These are phyloP conservation scores for Penicillium brevicompactum DNA, from an alignment of 2,329 filamentous ascomycete species.

Conservation along the genomic window DNA sequence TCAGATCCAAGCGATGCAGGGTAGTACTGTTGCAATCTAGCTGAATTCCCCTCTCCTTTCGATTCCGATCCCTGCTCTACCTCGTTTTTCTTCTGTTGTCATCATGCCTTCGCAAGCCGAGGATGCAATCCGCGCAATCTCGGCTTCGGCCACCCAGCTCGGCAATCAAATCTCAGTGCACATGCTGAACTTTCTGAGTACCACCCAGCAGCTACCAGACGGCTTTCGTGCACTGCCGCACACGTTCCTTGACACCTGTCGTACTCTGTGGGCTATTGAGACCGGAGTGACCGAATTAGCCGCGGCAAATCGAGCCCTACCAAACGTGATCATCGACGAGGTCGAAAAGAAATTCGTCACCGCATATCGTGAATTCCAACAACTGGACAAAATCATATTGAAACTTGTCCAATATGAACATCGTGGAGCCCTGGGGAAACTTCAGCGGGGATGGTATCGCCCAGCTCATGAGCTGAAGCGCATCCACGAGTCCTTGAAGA, in stretches of 20 bases:
- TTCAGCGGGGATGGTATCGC: constrained; percentile 61
- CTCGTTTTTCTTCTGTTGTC: background rate
- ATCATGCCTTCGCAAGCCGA: constrained; percentile 13
- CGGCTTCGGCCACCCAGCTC: constrained; percentile 60
- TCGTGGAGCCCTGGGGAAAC: constrained; percentile 61
- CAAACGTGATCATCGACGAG: constrained; percentile 63
- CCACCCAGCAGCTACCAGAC: constrained; percentile 56
- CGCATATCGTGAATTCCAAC: constrained; percentile 63
- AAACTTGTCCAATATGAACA: constrained; percentile 65
- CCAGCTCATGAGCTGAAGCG: constrained; percentile 22
- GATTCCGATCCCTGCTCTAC: background rate
- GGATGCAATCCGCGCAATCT: constrained; percentile 41
- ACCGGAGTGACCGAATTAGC: constrained; percentile 61
- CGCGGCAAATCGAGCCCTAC: constrained; percentile 56
- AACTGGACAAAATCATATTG: constrained; percentile 64
- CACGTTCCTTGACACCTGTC: constrained; percentile 68
- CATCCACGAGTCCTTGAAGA: constrained; percentile 54
- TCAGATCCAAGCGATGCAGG: background rate
- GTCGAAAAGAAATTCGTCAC: constrained; percentile 65
- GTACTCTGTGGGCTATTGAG: constrained; percentile 69
- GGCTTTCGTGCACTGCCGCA: constrained; percentile 63
- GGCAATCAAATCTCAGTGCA: constrained; percentile 67
- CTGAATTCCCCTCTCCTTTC: background rate
- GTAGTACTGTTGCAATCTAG: background rate
- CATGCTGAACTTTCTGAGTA: constrained; percentile 65